A percentile compares a stretch with the other conserved stretches of the same genome.
Evolutionary conservation across 140 eudicot genomes (phyloP).

Genomic region (Cichorium intybus): DNA sequence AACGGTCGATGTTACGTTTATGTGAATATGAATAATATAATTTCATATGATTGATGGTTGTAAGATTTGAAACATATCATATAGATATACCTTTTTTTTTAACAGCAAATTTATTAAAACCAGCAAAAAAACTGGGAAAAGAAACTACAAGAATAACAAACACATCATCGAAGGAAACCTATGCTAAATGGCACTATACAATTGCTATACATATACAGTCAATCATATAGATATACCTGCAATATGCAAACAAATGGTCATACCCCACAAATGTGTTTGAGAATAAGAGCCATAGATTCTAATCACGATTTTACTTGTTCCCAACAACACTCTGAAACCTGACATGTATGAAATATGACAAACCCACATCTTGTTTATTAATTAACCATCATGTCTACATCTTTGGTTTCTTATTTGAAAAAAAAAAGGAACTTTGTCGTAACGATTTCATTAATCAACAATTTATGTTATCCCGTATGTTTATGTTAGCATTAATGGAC

Average conservation of each 20-base stretch:
- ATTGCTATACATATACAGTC: too few species aligned
- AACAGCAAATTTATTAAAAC: too few species aligned
- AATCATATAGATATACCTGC: background rate
- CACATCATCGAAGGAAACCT: too few species aligned
- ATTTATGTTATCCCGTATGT: too few species aligned
- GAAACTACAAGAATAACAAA: too few species aligned
- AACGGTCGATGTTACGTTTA: background rate
- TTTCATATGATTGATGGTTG: background rate
- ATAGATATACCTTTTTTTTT: too few species aligned
- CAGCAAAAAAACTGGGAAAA: too few species aligned
- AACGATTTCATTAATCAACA: too few species aligned
- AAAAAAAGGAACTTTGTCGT: too few species aligned
- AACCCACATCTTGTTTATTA: conserved; percentile 11
- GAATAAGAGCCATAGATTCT: background rate
- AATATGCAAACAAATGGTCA: conserved; percentile 5
- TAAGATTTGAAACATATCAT: background rate
- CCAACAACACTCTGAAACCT: conserved; percentile 21
- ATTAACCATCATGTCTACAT: conserved; percentile 4
- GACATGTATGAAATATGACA: conserved; percentile 4
- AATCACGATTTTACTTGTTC: conserved; percentile 15
- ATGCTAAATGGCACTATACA: too few species aligned
- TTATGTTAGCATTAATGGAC: too few species aligned
- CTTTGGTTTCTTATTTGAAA: background rate
- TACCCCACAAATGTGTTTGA: conserved; percentile 6
- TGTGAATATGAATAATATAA: background rate